These are phyloP conservation scores for Aspergillus jensenii DNA, from an alignment of 2,329 filamentous ascomycete species.

Conservation along the genomic window DNA sequence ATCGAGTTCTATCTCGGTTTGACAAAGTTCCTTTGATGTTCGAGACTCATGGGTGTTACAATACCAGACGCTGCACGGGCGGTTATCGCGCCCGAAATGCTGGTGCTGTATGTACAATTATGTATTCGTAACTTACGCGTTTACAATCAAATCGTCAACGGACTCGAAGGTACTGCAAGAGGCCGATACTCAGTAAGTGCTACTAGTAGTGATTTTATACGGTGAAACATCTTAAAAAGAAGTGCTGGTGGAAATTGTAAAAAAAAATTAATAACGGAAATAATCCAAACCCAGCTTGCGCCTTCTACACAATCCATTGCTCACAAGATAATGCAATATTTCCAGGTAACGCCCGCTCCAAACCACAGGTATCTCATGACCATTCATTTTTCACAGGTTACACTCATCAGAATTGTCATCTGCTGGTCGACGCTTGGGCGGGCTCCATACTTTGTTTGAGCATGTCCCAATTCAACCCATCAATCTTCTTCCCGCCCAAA, in stretches of 20 bases:
- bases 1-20: neutral
- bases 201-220: neutral
- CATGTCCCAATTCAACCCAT: constrained; percentile 55
- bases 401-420: constrained; percentile 2
- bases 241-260: neutral
- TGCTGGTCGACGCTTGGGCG: constrained; percentile 20
- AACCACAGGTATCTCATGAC: constrained; percentile 14
- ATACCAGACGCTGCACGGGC: constrained; percentile 13
- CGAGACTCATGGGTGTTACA: constrained; percentile 9
- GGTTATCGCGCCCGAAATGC: neutral
- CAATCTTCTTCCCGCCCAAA: constrained; percentile 46
- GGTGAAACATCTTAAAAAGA: neutral
- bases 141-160: neutral
- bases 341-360: constrained; percentile 19
- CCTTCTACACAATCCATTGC: neutral
- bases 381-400: constrained; percentile 5
- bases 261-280: neutral
- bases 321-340: constrained; percentile 12
- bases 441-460: constrained; percentile 38
- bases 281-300: neutral
- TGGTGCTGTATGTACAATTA: neutral
- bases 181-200: neutral
- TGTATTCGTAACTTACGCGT: neutral
- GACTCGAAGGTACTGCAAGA: neutral
- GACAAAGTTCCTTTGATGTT: neutral